phyloP scores from a whole-genome alignment of 2,329 filamentous ascomycete species.

The Cladophialophora bantiana region DNA sequence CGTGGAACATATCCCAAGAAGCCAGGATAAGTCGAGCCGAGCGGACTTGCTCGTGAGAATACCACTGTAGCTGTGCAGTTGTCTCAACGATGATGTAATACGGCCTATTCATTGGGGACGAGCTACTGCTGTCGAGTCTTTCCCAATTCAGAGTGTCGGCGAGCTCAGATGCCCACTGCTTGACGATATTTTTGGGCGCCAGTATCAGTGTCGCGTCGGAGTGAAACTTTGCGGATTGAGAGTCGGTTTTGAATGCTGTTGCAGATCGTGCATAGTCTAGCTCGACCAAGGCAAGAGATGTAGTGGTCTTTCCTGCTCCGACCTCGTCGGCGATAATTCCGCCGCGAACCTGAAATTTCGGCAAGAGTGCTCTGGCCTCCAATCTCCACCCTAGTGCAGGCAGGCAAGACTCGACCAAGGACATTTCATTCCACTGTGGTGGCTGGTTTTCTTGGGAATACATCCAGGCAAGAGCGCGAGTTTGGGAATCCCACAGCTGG shows the following conservation, averaged over 20 bases:
- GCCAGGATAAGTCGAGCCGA: slow-evolving; percentile 63
- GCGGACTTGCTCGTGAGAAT: slow-evolving; percentile 55
- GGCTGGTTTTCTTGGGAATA: slow-evolving; percentile 57
- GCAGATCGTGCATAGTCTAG: slow-evolving; percentile 36
- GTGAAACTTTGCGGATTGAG: slow-evolving; percentile 7
- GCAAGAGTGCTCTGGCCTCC: slow-evolving; percentile 56
- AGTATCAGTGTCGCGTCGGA: slow-evolving; percentile 67
- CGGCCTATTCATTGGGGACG: slow-evolving; percentile 31
- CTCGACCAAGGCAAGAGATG: slow-evolving; percentile 64
- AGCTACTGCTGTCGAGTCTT: neutral
- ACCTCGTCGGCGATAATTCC: slow-evolving; percentile 70
- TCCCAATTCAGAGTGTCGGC: slow-evolving; percentile 47
- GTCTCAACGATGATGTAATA: slow-evolving; percentile 56
- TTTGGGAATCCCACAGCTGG: slow-evolving; percentile 61
- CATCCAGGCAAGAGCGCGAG: slow-evolving; percentile 67
- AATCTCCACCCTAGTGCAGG: slow-evolving; percentile 62
- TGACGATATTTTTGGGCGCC: slow-evolving; percentile 61
- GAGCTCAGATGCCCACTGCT: slow-evolving; percentile 67
- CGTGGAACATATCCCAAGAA: slow-evolving; percentile 58
- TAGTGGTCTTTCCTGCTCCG: slow-evolving; percentile 72
- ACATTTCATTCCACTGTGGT: slow-evolving; percentile 58
- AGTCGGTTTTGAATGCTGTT: slow-evolving; percentile 2
- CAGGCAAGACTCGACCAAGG: slow-evolving; percentile 64
- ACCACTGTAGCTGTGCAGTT: slow-evolving; percentile 48
- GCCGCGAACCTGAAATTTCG: slow-evolving; percentile 54